A percentile compares a stretch with the other conserved stretches of the same genome.
phyloP scores from a whole-genome alignment of 2,329 filamentous ascomycete species.

The Dactylellina sp. region DNA sequence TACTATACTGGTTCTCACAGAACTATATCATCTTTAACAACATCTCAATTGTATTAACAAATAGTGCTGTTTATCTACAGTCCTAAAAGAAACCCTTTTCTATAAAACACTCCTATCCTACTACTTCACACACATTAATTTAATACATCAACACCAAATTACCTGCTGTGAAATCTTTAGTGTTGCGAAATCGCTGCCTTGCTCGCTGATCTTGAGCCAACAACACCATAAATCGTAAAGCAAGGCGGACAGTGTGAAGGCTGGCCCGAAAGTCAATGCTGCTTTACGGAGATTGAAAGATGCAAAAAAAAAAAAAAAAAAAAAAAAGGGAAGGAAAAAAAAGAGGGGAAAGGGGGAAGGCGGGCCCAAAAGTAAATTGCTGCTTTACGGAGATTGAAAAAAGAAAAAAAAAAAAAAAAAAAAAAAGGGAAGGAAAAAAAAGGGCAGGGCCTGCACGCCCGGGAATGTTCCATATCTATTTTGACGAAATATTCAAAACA shows the following conservation, averaged over 20 bases:
- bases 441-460: slow-evolving; percentile 19
- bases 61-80: slow-evolving; percentile 19
- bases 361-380: slow-evolving; percentile 30
- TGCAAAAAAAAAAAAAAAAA: no score
- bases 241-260: no score
- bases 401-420: slow-evolving; percentile 26
- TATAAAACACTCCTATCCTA: no score
- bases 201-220: no score
- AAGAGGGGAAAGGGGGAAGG: slow-evolving; percentile 20
- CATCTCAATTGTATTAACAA: slow-evolving; percentile 32
- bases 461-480: slow-evolving; percentile 43
- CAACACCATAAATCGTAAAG: no score
- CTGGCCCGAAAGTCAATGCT: no score
- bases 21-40: slow-evolving; percentile 4
- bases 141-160: no score
- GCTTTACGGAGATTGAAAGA: no score
- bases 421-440: no score
- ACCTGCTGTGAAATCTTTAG: no score
- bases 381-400: slow-evolving; percentile 10
- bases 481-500: slow-evolving; percentile 17
- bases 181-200: no score
- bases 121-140: slow-evolving; percentile 9
- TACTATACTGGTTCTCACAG: not conserved
- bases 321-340: no score
- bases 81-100: slow-evolving; percentile 15